These are phyloP conservation scores for Candida namnaoensis DNA, from an alignment of 805 yeast species.

Conservation along the genomic window DNA sequence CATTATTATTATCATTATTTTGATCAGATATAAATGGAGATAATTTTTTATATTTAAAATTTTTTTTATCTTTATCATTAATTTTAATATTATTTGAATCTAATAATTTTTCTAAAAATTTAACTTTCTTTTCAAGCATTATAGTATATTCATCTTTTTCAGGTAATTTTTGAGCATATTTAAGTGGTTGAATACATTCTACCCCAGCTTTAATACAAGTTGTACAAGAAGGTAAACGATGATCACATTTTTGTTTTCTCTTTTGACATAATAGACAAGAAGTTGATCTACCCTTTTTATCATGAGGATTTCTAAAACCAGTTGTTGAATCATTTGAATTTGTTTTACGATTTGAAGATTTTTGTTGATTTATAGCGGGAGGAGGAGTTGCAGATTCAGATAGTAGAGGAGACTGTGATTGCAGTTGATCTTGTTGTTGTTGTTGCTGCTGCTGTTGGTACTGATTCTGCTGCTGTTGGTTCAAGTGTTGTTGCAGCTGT, in stretches of 20 bases:
- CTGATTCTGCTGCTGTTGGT: too few species aligned
- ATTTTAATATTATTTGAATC: conserved; percentile 20
- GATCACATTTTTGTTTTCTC: conserved; percentile 59
- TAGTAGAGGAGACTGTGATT: too few species aligned
- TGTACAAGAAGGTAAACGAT: conserved; percentile 54
- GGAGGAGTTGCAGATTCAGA: too few species aligned
- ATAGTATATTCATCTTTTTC: conserved; percentile 49
- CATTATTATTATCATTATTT: conserved; percentile 1
- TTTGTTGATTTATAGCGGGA: too few species aligned
- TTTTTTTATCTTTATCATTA: conserved; percentile 19
- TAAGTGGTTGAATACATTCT: conserved; percentile 55
- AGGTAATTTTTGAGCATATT: conserved; percentile 37
- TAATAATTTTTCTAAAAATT: conserved; percentile 38
- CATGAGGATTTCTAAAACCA: conserved; percentile 10
- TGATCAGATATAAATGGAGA: conserved; percentile 22
- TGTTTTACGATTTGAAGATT: too few species aligned
- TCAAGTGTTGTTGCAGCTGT: too few species aligned
- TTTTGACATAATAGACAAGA: conserved; percentile 49
- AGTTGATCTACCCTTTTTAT: conserved; percentile 48
- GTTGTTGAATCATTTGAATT: not conserved
- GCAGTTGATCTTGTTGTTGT: too few species aligned
- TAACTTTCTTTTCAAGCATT: conserved; percentile 46
- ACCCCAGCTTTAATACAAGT: conserved; percentile 58
- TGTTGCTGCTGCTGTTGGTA: too few species aligned
- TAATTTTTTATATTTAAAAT: conserved; percentile 27